Evolutionary conservation across 352 stramenopile species (phyloP), one percentile per base, ranked within the genome.

Genomic region (Pilasporangium apinafurcum): DNA sequence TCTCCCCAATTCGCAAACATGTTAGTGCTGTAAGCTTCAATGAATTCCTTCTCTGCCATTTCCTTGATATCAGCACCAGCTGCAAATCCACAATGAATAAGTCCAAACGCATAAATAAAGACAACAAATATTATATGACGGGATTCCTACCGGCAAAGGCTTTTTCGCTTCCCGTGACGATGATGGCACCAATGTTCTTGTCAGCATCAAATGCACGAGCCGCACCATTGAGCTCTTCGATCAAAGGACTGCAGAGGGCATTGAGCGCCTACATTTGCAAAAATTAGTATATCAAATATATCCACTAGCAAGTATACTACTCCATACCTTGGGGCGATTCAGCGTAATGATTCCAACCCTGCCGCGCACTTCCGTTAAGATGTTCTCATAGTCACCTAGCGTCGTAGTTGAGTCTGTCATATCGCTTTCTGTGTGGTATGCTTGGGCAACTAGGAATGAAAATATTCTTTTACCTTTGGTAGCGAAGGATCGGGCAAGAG

Each of bases 1-100:
- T 98, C 76, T 28, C 84, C 85, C 96, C 96, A 99, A 60, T 97
- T 87, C 20, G 86, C 73, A 65, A 99, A 99, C 90, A 98, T 98
- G 68, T 99, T 98, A 56, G 76, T 59, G 28, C 62, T 84, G 67
- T 98, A 98, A 8, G 73, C 86, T 28, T 97, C 72, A 16, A 97
- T 86, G 71, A 98, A 99, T n/a, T 65, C 69, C 49, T 87, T 82
- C 46, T 61, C 69, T 20, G 83, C 76, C 96, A 99, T 99, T 75
- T 98, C 91, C 79, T 98, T 98, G 54, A 98, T 98, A 60, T 98
- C 92, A 4, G 92, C 95, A 50, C 92, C 95, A 9, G 96, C 90
- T 75, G 43, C 41, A 53, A 35, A 27, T 30, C 10, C 16, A 46
- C 6, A 39, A 38, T 0, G 12, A 40, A 12, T 18, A 59, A 35